Evolutionary conservation across 352 stramenopile species (phyloP).

Genomic region (Pythium utonaiense): DNA sequence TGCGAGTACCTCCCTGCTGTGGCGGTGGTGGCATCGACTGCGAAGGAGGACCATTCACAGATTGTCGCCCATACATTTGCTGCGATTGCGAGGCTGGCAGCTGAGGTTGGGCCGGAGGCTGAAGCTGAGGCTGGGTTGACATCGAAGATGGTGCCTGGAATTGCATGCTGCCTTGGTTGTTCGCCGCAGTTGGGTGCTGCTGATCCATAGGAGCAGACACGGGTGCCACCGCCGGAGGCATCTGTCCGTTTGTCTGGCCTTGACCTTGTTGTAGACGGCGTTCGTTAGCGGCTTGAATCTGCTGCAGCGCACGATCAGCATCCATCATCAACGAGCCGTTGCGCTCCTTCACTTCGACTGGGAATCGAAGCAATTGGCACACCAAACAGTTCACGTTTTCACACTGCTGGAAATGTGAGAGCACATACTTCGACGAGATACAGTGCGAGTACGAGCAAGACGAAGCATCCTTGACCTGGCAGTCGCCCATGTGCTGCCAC

Average conservation of each 20-base stretch:
- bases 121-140: not conserved
- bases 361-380: slow-evolving; percentile 96
- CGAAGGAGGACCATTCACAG: not conserved
- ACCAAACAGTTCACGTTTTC: slow-evolving; percentile 97
- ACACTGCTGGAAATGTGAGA: slow-evolving; percentile 99
- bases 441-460: slow-evolving; percentile 97
- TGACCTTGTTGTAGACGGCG: slow-evolving; percentile 24
- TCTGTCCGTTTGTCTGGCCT: slow-evolving; percentile 3
- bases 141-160: not conserved
- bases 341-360: slow-evolving; percentile 94
- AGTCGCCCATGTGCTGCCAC: slow-evolving; percentile 98
- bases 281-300: slow-evolving; percentile 75
- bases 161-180: not conserved
- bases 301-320: slow-evolving; percentile 65
- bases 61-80: slow-evolving; percentile 11
- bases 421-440: slow-evolving; percentile 97
- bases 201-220: not conserved
- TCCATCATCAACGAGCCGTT: slow-evolving; percentile 83
- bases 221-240: not conserved
- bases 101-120: not conserved
- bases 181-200: not conserved
- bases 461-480: slow-evolving; percentile 89
- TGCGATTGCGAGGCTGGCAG: slow-evolving; percentile 12
- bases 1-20: not conserved
- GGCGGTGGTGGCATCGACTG: not conserved